These are phyloP conservation scores for Colletotrichum sidae DNA, from an alignment of 2,329 filamentous ascomycete genomes.

Conservation along the genomic window DNA sequence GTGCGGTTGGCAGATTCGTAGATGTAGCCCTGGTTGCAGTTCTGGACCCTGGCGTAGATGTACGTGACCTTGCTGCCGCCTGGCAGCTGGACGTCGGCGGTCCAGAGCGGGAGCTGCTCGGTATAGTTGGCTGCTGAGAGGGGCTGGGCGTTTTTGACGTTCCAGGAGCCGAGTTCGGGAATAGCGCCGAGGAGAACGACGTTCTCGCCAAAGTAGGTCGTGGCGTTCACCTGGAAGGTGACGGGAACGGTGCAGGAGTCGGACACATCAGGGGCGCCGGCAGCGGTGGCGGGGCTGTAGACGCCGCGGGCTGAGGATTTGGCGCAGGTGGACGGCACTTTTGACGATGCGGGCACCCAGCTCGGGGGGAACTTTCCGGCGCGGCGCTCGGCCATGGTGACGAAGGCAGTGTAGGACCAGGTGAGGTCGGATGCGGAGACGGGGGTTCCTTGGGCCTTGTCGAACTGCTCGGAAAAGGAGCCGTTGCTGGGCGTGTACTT, in stretches of 20 bases:
- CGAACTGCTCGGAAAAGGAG: constrained; percentile 61
- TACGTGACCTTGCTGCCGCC: constrained; percentile 57
- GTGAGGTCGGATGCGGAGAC: constrained; percentile 60
- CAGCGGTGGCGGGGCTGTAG: constrained; percentile 49
- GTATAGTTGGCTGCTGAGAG: constrained; percentile 57
- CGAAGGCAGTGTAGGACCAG: constrained; percentile 65
- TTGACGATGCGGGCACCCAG: constrained; percentile 42
- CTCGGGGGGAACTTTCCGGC: constrained; percentile 46
- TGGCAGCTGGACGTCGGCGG: constrained; percentile 50
- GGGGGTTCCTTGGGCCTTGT: constrained; percentile 52
- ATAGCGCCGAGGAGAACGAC: constrained; percentile 57
- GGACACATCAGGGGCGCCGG: constrained; percentile 49
- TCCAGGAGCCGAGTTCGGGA: constrained; percentile 56
- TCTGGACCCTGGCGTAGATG: constrained; percentile 57
- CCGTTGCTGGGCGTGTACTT: constrained; percentile 61
- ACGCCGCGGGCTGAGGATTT: constrained; percentile 41
- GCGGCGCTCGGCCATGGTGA: constrained; percentile 57
- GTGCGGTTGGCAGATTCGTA: constrained; percentile 58
- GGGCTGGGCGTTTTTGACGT: constrained; percentile 50
- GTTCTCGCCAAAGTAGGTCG: constrained; percentile 60
- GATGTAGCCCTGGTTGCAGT: constrained; percentile 54
- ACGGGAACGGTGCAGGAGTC: constrained; percentile 49
- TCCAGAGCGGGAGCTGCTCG: constrained; percentile 56
- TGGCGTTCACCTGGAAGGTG: constrained; percentile 58
- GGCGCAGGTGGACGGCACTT: constrained; percentile 44